A percentile compares a stretch with the other conserved stretches of the same genome.
Conservation (phyloP, 2,329 filamentous ascomycete species). For the Epichloe typhina region DNA sequence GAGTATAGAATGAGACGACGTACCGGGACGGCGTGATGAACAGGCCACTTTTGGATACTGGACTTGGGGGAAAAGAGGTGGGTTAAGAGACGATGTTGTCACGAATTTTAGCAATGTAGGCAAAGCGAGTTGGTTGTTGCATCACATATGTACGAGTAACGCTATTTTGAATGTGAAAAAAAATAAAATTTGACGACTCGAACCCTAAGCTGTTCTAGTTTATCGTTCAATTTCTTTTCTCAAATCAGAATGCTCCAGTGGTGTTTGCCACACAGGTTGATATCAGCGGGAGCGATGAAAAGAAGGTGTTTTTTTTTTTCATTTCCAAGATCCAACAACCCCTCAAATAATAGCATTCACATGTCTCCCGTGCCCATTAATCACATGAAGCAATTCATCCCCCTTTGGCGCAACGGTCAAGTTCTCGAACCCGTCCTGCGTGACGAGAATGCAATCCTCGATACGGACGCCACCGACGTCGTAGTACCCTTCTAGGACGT, state of each 20-base stretch:
- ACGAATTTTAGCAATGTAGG: not conserved
- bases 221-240: no score
- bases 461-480: conserved; percentile 79
- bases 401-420: conserved; percentile 70
- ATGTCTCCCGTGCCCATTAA: conserved; percentile 25
- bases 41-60: not conserved
- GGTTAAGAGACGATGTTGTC: not conserved
- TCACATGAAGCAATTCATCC: conserved; percentile 52
- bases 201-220: no score
- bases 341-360: not conserved
- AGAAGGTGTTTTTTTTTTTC: no score
- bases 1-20: no score
- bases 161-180: not conserved
- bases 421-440: conserved; percentile 66
- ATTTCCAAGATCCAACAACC: no score
- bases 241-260: no score
- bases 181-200: no score
- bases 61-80: not conserved
- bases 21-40: no score
- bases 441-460: conserved; percentile 81
- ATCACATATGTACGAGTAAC: not conserved
- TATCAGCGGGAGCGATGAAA: no score
- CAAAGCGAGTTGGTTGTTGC: not conserved
- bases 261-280: no score
- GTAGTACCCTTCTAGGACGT: conserved; percentile 56